Conservation (phyloP, 495 filamentous ascomycete species). For the Chaetomium fimeti region DNA sequence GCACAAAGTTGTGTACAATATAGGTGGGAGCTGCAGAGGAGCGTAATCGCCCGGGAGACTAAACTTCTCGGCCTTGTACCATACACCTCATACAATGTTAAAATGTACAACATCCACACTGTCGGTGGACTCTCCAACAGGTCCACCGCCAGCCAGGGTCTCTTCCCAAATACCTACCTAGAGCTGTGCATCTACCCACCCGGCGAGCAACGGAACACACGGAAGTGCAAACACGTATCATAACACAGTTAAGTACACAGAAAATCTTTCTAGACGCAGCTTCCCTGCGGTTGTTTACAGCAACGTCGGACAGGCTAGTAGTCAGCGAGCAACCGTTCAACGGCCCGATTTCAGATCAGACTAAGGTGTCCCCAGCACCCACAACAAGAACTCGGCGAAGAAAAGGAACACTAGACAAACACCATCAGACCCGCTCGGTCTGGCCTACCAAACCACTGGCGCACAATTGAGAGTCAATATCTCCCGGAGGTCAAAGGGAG, state of each 20-base stretch:
- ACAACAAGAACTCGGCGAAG: not conserved
- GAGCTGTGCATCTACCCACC: not conserved
- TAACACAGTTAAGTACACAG: not conserved
- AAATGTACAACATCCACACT: conserved; percentile 1
- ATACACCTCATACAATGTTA: not conserved
- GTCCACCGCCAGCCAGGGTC: not conserved
- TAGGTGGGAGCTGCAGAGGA: not conserved
- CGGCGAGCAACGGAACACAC: not conserved
- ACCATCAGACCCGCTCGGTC: not conserved
- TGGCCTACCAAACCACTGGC: not conserved
- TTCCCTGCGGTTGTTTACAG: not conserved
- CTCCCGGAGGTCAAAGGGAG: not conserved
- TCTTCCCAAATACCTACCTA: not conserved
- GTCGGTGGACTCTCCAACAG: not conserved
- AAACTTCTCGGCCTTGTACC: conserved; percentile 8
- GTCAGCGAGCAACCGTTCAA: not conserved
- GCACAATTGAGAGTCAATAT: not conserved
- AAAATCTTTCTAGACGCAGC: not conserved
- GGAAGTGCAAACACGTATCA: not conserved
- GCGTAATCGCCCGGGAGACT: not conserved
- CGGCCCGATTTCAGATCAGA: not conserved
- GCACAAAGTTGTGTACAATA: conserved; percentile 7
- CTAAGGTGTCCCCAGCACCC: not conserved
- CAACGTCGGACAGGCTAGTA: not conserved
- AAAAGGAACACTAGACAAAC: not conserved